Base-by-base conservation (phyloP, 345 rosid species). In the Conringia planisiliqua region DNA sequence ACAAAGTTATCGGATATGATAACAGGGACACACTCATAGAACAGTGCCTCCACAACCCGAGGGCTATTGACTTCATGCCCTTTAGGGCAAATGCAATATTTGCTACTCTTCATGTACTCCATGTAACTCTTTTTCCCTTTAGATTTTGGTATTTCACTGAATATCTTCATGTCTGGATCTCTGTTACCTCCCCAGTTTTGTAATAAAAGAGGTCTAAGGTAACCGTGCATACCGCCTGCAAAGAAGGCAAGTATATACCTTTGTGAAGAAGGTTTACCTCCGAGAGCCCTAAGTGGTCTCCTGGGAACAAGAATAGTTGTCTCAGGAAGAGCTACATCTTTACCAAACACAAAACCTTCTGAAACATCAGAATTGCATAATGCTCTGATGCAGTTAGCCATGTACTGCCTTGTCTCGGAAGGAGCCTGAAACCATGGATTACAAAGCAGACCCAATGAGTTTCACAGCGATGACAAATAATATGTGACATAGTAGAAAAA, bases 11-110 rank as follows among this genome's bases (percentile, higher is more conserved):
- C 96, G 0, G 98, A 94, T 80, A 94, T 89, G 59, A 94, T 89
- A 51, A 94, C 97, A 0, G 98, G 98, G 65, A 94, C 93, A 57
- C 98, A 94, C 63, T 88, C 97, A 1, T 82, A 87, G 80, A 91
- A 87, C 65, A 94, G 71, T 35, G 98, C 93, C 82, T 94, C 98
- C 68, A 89, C 98, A 5, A 94, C 91, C 50, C 98, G 77, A 26
- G 98, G 98, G 73, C 98, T 91, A 62, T 94, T 91, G 38, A 89
- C 98, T 84, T 91, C 98, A 10, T 85, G 90, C 46, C 98, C 98
- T 83, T 85, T 89, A 4, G 98, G 90, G 60, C 98, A 94, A 29
- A 94, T 87, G 72, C 98, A 94, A 72, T 94, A 94, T 81, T 88
- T 94, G 88, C 95, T 91, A 83, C 95, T 91, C 83, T 87, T 86